Evolutionary conservation across 1,284 basidiomycete species (phyloP).

Genomic region (Coniferiporia sulphurascens): DNA sequence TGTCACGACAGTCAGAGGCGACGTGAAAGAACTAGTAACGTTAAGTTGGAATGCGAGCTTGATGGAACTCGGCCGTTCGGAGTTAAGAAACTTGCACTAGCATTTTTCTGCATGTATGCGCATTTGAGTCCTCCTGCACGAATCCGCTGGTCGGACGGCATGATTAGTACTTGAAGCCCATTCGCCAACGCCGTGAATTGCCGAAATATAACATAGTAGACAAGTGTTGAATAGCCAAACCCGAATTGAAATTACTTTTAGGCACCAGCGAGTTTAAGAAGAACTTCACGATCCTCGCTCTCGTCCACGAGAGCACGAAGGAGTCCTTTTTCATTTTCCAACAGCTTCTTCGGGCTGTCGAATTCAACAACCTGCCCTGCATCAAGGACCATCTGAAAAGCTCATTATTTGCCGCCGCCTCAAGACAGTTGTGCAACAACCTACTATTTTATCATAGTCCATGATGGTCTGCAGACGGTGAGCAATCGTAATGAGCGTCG

Average conservation of each 20-base stretch:
- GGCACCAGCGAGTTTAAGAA: slow-evolving; percentile 18
- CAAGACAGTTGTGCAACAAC: neutral
- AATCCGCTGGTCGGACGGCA: no score
- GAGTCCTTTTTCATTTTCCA: slow-evolving; percentile 12
- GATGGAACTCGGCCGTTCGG: no score
- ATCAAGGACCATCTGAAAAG: slow-evolving; percentile 31
- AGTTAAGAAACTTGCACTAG: no score
- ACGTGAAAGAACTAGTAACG: no score
- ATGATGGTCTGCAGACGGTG: slow-evolving; percentile 35
- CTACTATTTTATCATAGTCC: slow-evolving; percentile 31
- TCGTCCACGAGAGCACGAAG: slow-evolving; percentile 17
- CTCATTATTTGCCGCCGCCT: neutral
- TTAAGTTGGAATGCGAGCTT: no score
- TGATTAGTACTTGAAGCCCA: no score
- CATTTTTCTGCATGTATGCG: no score
- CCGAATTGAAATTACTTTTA: neutral
- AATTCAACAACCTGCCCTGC: slow-evolving; percentile 28
- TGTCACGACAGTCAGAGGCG: no score
- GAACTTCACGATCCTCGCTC: slow-evolving; percentile 16
- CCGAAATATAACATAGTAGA: no score
- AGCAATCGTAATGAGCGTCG: slow-evolving; percentile 32
- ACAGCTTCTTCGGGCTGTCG: slow-evolving; percentile 12
- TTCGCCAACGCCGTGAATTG: no score
- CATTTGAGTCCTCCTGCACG: no score
- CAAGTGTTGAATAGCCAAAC: neutral